Evolutionary conservation across 148 eudicot genomes (phyloP).

Genomic region (Rhododendron mucronatum): DNA sequence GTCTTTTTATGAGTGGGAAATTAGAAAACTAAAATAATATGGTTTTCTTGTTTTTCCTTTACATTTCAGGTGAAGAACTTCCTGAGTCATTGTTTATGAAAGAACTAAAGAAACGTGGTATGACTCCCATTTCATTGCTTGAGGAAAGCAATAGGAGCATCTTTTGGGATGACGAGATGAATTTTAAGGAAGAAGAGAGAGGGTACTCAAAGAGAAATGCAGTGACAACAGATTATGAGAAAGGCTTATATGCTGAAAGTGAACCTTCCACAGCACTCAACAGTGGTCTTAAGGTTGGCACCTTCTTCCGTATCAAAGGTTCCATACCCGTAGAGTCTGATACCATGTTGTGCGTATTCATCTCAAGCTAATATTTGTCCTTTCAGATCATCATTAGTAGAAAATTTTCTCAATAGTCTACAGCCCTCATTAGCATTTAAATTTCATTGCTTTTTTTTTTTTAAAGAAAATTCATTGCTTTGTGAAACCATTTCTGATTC

Average conservation of each 20-base stretch:
- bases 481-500: not conserved
- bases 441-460: not conserved
- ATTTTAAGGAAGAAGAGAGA: slow-evolving; percentile 53
- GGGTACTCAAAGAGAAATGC: slow-evolving; percentile 52
- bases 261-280: slow-evolving; percentile 81
- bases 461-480: not conserved
- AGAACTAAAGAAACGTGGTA: slow-evolving; percentile 80
- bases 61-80: slow-evolving; percentile 77
- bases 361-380: not conserved
- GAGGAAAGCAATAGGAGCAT: slow-evolving; percentile 62
- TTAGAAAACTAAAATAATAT: not conserved
- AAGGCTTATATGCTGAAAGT: slow-evolving; percentile 63
- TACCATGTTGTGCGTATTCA: not conserved
- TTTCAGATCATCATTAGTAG: not conserved
- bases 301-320: not conserved
- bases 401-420: not conserved
- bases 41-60: not conserved
- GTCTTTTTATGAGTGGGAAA: not conserved
- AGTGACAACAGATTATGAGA: slow-evolving; percentile 46
- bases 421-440: not conserved
- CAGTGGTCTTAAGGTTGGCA: slow-evolving; percentile 85
- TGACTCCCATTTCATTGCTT: slow-evolving; percentile 72
- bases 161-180: slow-evolving; percentile 46
- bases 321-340: not conserved
- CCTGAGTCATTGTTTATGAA: slow-evolving; percentile 97